Base-by-base conservation (phyloP, 106 monocot species). In the Hemerocallis citrina region DNA sequence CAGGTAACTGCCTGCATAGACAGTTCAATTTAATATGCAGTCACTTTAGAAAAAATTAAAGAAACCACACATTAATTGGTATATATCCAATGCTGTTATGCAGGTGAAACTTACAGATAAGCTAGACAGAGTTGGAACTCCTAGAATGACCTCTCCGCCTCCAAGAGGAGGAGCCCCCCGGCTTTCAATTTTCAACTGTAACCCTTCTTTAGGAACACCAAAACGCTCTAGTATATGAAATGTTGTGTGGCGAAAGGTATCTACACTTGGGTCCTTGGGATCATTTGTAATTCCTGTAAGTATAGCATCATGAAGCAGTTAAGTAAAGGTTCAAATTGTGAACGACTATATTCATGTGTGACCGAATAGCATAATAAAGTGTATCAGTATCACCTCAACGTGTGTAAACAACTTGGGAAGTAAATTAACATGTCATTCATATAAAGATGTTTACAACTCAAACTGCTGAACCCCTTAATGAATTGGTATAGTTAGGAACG, bases 81-180 rank as follows among this genome's bases (percentile, higher is more conserved):
- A 50, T 70, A 47, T 34, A 62, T 44, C 45, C 37, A 62, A 62
- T 62, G n/a, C n/a, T n/a, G n/a, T n/a, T n/a, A n/a, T n/a, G 9
- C 22, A 5, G 52, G 32, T 34, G 34, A 54, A 20, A 70, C 61
- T 59, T 7, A 70, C 70, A 22, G 61, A 52, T 27, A 70, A 62
- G 59, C 61, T 70, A 41, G 69, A 78, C 16, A 96, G 65, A 57
- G 79, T 87, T 1, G 90, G 90, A 74, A 90, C 71, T 48, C 68
- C 72, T 6, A 96, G 73, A 65, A 81, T 20, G 62, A 96, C 69
- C 36, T 90, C 90, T 45, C 95, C 90, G 47, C 95, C 95, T 48
- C 90, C 95, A 45, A 87, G 81, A 59, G 95, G 95, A 72, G 95
- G 79, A 63, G 69, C 62, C 11, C 95, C 95, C 11, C 95, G 64